Percentiles rank a stretch among this genome's conserved stretches.
Conservation (phyloP, 2,329 filamentous ascomycete genomes). For the Colletotrichum horii region DNA sequence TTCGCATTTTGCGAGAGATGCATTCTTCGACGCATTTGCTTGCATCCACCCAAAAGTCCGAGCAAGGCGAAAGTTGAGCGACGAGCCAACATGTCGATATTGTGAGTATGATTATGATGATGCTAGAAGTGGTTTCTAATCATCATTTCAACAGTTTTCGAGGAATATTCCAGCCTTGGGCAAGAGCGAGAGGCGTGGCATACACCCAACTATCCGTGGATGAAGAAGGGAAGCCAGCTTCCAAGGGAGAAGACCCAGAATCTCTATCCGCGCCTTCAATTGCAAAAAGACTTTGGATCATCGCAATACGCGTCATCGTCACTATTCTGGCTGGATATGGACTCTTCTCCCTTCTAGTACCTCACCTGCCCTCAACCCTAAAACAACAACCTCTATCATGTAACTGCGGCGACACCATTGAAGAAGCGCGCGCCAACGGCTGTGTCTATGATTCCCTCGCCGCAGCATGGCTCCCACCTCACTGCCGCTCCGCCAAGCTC, state of each 20-base stretch:
- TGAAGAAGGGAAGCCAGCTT: background rate
- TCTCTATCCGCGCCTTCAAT: accelerated
- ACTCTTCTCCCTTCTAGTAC: background rate
- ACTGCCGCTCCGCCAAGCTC: slow-evolving; percentile 37
- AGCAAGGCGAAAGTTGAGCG: background rate
- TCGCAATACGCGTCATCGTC: background rate
- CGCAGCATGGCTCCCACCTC: slow-evolving; percentile 36
- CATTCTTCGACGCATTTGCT: accelerated
- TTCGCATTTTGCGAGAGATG: accelerated
- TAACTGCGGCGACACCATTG: slow-evolving; percentile 33
- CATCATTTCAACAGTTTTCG: accelerated
- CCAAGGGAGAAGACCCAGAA: too few relatives aligned
- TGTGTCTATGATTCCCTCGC: slow-evolving; percentile 40
- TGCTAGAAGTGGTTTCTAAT: background rate
- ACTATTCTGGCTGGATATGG: background rate
- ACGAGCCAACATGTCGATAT: accelerated
- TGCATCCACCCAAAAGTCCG: accelerated
- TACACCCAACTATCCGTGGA: background rate
- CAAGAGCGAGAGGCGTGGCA: accelerated
- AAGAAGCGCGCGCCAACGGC: slow-evolving; percentile 28
- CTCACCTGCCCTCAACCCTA: background rate
- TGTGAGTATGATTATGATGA: accelerated
- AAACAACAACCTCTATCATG: slow-evolving; percentile 19
- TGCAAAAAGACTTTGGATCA: background rate
- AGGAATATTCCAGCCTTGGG: background rate